Evolutionary conservation across 768 basidiomycete species (phyloP), one percentile per base, ranked within the genome.

Genomic region (Tricholoma sp.): DNA sequence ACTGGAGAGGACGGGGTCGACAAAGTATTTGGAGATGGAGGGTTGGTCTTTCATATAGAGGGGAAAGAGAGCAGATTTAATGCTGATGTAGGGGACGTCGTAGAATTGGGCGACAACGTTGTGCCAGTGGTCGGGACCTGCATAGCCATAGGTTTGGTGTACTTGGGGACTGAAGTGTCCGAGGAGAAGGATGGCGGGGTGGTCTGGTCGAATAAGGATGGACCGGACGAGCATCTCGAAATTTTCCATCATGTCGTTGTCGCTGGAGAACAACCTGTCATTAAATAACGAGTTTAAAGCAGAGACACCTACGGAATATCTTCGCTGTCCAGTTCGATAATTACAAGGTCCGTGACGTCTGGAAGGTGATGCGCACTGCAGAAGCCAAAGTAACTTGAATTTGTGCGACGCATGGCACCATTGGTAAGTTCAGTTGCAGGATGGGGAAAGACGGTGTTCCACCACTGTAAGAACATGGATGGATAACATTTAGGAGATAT

Each of bases 341-440:
- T 92, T 58, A 98, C 88, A 55, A 99, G 80, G 78, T 98, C 97
- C 11, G 93, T 93, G 50, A 84, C 76, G 68, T 99, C 97, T 5
- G 96, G 96, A 9, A 98, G 79, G 67, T 99, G 96, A 63, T 97
- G 95, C 1, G 82, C 80, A 64, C 85, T 90, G 78, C 96, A 99
- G 75, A 86, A 98, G 8, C 88, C 90, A 76, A 95, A 99, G 74
- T 99, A 99, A 10, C 86, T 88, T 0, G 94, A 94, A 71, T 89
- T 88, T 19, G 95, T 94, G 50, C 86, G 85, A 14, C 93, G 82
- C 82, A 95, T 89, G 3, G 96, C 96, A 35, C 96, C 96, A 71
- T 99, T 99, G 27, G 96, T 99, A 63, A 99, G 82, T 70, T 98
- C 95, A 9, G 95, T 94, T 2, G 94, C 95, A 0, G 96, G 96